phyloP scores from a whole-genome alignment of 2,329 filamentous ascomycete genomes.

The Apiospora aurea region DNA sequence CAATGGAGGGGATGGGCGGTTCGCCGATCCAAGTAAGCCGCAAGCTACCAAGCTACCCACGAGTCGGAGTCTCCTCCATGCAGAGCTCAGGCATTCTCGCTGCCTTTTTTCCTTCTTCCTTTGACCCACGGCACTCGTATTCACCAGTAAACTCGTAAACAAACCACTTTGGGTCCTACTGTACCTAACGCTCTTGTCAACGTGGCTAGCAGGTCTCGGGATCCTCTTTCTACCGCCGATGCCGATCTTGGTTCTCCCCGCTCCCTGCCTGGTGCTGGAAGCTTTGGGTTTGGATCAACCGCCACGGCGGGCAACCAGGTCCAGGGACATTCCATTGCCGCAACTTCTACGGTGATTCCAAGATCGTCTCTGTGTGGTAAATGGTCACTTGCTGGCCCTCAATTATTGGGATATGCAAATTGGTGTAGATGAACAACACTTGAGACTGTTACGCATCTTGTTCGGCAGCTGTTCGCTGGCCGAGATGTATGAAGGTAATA shows the following conservation, averaged over 20 bases:
- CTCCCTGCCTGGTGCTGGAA: not conserved
- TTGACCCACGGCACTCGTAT: slow-evolving; percentile 14
- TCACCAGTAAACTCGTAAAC: not conserved
- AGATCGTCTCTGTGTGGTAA: not conserved
- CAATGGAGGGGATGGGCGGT: not conserved
- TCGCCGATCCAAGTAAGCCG: slow-evolving; percentile 16
- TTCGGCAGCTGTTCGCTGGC: not conserved
- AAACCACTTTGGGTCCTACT: slow-evolving; percentile 9
- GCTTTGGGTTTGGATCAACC: not conserved
- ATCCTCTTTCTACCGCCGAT: slow-evolving; percentile 2
- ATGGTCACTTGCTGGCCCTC: not conserved
- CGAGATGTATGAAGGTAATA: not conserved
- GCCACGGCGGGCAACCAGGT: not conserved
- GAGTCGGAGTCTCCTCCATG: slow-evolving; percentile 6
- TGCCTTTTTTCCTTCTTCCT: not conserved
- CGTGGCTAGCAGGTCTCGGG: slow-evolving; percentile 1
- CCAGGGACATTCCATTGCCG: not conserved
- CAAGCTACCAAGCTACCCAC: not conserved
- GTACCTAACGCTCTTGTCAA: slow-evolving; percentile 4
- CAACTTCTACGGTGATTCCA: not conserved
- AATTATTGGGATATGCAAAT: not conserved
- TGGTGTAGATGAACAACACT: not conserved
- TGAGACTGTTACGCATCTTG: not conserved
- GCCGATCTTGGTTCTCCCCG: slow-evolving; percentile 5
- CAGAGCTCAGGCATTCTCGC: slow-evolving; percentile 10